Percentiles rank a stretch among this genome's conserved stretches.
Evolutionary conservation across 2,329 filamentous ascomycete genomes (phyloP).

Genomic region (Akanthomyces uredinophilus): DNA sequence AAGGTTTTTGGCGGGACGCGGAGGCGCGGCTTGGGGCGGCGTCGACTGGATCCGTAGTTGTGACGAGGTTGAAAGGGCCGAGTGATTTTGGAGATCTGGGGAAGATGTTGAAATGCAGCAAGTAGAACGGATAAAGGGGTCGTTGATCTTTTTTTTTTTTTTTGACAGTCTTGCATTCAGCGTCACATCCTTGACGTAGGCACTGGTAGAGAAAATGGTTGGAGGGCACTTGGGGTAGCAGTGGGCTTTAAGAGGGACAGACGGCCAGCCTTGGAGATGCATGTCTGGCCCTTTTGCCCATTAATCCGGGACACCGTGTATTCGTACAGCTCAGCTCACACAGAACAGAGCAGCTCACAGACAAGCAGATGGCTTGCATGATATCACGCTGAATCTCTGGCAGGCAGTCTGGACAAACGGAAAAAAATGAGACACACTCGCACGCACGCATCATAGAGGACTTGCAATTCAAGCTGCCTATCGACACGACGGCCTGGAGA

Average conservation of each 20-base stretch:
- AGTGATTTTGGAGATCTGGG: background rate
- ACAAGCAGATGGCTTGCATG: too few species aligned
- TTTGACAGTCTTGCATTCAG: background rate
- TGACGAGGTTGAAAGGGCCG: background rate
- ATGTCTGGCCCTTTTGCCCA: background rate
- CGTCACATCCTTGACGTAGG: background rate
- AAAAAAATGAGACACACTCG: too few species aligned
- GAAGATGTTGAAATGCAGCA: background rate
- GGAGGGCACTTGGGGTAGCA: background rate
- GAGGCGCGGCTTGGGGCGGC: background rate
- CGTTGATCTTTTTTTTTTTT: background rate
- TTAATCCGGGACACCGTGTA: too few species aligned
- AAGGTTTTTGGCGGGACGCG: slow-evolving; percentile 19
- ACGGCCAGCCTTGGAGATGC: background rate
- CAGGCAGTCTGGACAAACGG: too few species aligned
- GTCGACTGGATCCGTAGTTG: background rate
- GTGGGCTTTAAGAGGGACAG: background rate
- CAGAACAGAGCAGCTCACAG: background rate
- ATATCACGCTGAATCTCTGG: too few species aligned
- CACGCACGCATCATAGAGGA: background rate
- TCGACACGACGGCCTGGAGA: background rate
- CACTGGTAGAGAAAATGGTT: background rate
- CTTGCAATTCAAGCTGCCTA: too few species aligned
- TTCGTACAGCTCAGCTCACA: background rate
- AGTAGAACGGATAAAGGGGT: background rate